Evolutionary conservation across 306 rosid genomes (phyloP), one percentile per base, ranked within the genome.

Genomic region (Corylus americana): DNA sequence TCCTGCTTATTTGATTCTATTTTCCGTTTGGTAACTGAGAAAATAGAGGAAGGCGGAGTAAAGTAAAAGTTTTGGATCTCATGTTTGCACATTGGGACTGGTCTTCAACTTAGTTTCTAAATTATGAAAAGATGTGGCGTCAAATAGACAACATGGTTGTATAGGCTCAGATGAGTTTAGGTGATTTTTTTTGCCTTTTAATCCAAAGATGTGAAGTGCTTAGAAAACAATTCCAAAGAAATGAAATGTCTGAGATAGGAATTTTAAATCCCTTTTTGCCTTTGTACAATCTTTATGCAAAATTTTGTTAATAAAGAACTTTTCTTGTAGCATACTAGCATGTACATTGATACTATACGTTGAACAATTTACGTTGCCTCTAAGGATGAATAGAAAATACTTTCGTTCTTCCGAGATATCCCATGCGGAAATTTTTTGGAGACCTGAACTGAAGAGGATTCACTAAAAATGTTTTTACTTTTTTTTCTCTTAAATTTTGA

Each of bases 371-470:
- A 31, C 13, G 42, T 58, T 78, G 87, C 77, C 83, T 85, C 88
- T 84, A 71, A 84, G 59, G 92, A 86, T 82, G 92, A 86, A 63
- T 10, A 35, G 5, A 72, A 77, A 25, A 58, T 77, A 86, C 90
- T 42, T 42, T 42, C 45, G 8, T 83, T 89, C 89, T 89, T 85
- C 89, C 7, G 86, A 85, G 77, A 75, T 80, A 20, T 42, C 71
- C 5, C 76, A 70, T 89, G 92, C 27, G 83, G 92, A 84, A 83
- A 49, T 35, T 42, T 45, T 7, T 76, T 81, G 92, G 89, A 89
- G 90, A 89, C 88, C 89, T 89, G 90, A 89, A 85, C 92, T 89
- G 89, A 87, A 61, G 92, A 85, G 83, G 74, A 85, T 48, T 39
- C 20, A 3, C 25, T 29, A 27, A 16, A 22, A 45, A 29, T 10